Base-by-base conservation (phyloP, 2,329 filamentous ascomycete species). In the Aspergillus texensis region DNA sequence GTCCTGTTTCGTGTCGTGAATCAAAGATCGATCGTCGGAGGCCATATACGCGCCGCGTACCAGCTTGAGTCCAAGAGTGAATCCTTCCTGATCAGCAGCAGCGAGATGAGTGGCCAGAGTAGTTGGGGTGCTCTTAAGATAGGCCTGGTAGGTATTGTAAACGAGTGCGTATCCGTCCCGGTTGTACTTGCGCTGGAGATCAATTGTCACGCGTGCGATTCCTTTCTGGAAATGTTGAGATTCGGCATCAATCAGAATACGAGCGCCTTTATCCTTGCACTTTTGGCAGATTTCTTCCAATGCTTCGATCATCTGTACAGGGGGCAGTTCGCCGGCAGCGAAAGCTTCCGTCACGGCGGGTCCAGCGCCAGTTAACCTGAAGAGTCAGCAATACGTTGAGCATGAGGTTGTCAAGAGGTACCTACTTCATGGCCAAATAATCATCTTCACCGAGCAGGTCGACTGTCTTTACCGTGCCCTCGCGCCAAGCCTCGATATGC, bases 181-280 rank as follows among this genome's bases (percentile, higher is more conserved):
- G 80, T 96, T 96, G 82, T 91, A 94, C 74, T 86, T 88, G 70
- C 87, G 86, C 82, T 93, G 91, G 69, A 93, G 90, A n/a, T 85
- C 80, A 57, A 95, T 78, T 6, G 89, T 92, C 90, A 93, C 94
- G 69, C 87, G 85, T 74, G 95, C 90, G 65, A 96, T 94, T 9
- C 92, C 92, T 6, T 85, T 81, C 78, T 96, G 92, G 34, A 95
- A 85, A 61, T 86, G 85, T 62, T 89, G 88, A 77, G 96, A 92
- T 78, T 97, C 94, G 1, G 93, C 94, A 67, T 96, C 92, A 66
- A 96, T 92, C 2, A 96, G 86, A 1, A 97, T 84, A 3, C 87
- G 85, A 3, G 96, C 87, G 28, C 89, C 87, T 58, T 89, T 88
- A 43, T 86, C 81, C 2, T 86, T 84, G 55, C 69, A 72, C 32